Conservation (phyloP, 169 alveolate species). For the Plasmodium chabaudi region DNA sequence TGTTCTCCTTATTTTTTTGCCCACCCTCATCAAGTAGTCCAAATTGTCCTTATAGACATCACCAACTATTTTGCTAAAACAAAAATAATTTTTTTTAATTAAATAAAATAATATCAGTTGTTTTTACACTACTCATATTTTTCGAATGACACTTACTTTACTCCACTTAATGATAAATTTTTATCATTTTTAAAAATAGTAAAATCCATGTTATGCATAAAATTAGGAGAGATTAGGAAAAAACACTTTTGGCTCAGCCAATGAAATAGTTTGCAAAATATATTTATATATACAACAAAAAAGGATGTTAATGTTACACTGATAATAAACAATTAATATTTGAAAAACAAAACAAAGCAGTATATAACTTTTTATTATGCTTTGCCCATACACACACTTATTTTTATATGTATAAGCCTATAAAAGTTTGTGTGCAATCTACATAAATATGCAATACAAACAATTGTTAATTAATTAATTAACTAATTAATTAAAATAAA, state of each 20-base stretch:
- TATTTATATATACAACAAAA: neutral
- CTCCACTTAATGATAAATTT: conserved; percentile 61
- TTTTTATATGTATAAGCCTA: no score
- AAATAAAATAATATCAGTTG: neutral
- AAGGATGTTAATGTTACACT: no score
- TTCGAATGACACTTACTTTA: conserved; percentile 34
- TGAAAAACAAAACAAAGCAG: no score
- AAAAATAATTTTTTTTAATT: conserved; percentile 1
- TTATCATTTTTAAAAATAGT: conserved; percentile 61
- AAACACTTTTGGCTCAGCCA: neutral
- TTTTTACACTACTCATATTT: conserved; percentile 1
- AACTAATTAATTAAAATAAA: no score
- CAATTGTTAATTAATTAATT: no score
- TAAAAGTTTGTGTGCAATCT: no score
- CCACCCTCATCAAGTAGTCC: conserved; percentile 43
- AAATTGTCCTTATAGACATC: conserved; percentile 72
- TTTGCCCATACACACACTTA: no score
- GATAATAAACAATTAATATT: no score
- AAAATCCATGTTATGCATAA: conserved; percentile 30
- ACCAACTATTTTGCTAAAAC: conserved; percentile 58
- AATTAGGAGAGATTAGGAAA: conserved; percentile 12
- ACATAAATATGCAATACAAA: no score
- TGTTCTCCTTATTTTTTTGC: neutral
- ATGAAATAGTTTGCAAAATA: neutral
- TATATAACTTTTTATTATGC: no score